Evolutionary conservation across 2,329 filamentous ascomycete genomes (phyloP).

Genomic region (Epichloe amarillans): DNA sequence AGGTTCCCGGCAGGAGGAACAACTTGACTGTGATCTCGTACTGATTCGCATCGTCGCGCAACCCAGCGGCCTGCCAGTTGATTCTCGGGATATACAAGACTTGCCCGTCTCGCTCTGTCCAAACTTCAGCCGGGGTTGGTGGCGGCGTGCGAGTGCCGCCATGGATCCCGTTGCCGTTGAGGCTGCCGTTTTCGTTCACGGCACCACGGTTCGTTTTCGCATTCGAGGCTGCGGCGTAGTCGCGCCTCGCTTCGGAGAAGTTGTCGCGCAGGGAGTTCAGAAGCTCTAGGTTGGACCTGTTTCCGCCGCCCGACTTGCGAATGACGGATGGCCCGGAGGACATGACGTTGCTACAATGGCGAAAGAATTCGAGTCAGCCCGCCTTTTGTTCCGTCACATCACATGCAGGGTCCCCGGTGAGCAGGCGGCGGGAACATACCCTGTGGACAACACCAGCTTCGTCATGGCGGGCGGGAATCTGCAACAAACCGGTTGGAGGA

Average conservation of each 20-base stretch:
- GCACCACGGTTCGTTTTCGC: conserved; percentile 15
- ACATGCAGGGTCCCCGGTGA: conserved; percentile 3
- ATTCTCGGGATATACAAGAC: conserved; percentile 67
- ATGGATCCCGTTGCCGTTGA: conserved; percentile 18
- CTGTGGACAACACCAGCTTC: conserved; percentile 75
- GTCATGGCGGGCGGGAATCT: conserved; percentile 36
- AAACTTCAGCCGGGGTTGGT: conserved; percentile 30
- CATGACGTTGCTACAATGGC: conserved; percentile 58
- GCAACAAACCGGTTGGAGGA: background rate
- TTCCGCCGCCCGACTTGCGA: conserved; percentile 54
- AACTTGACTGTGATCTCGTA: conserved; percentile 96
- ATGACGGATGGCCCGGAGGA: conserved; percentile 72
- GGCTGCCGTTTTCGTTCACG: conserved; percentile 15
- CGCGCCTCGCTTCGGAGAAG: conserved; percentile 60
- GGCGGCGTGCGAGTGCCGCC: conserved; percentile 12
- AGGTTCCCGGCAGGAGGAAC: conserved; percentile 72
- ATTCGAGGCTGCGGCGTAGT: conserved; percentile 28
- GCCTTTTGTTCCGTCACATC: background rate
- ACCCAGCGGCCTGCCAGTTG: conserved; percentile 54
- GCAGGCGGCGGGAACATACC: conserved; percentile 40
- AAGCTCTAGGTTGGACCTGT: conserved; percentile 86
- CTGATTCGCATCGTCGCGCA: conserved; percentile 67
- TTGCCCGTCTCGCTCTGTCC: conserved; percentile 53
- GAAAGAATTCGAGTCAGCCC: background rate
- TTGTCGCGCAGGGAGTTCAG: conserved; percentile 78